These are phyloP conservation scores for Lipomyces sp. DNA, from an alignment of 805 yeast species.

Conservation along the genomic window DNA sequence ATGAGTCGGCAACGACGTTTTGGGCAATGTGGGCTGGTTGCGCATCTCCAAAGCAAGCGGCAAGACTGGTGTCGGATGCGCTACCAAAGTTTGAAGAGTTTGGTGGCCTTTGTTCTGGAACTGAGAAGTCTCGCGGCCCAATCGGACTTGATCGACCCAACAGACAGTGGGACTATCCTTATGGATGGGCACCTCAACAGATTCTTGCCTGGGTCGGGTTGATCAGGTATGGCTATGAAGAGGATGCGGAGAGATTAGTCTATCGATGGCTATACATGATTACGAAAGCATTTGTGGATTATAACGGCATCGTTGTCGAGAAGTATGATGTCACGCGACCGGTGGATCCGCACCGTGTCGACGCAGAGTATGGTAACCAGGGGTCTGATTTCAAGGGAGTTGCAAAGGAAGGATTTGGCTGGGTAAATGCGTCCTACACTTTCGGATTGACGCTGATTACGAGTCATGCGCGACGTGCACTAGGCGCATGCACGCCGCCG, in stretches of 20 bases:
- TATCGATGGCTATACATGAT: slow-evolving; percentile 90
- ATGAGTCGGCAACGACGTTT: slow-evolving; percentile 86
- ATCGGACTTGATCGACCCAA: slow-evolving; percentile 74
- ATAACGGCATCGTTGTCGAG: slow-evolving; percentile 93
- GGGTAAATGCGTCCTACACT: slow-evolving; percentile 91
- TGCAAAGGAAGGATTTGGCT: slow-evolving; percentile 95
- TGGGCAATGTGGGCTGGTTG: slow-evolving; percentile 91
- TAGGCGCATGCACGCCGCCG: slow-evolving; percentile 81
- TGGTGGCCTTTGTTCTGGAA: slow-evolving; percentile 90
- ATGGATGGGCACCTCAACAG: slow-evolving; percentile 99
- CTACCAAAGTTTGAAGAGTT: slow-evolving; percentile 74
- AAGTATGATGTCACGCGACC: slow-evolving; percentile 88
- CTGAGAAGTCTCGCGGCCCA: slow-evolving; percentile 72
- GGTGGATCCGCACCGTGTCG: slow-evolving; percentile 85
- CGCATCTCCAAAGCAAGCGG: slow-evolving; percentile 72
- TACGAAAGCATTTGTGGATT: slow-evolving; percentile 88
- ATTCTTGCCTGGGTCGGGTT: slow-evolving; percentile 92
- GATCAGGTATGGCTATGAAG: slow-evolving; percentile 67
- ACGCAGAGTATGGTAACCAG: slow-evolving; percentile 96
- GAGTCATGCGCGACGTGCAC: slow-evolving; percentile 69
- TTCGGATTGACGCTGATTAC: slow-evolving; percentile 72
- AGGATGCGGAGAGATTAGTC: slow-evolving; percentile 69
- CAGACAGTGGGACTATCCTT: slow-evolving; percentile 98
- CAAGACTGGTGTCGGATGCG: slow-evolving; percentile 58
- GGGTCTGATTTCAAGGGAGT: slow-evolving; percentile 92